These are phyloP conservation scores for Graphiopsis chlorocephala DNA, from an alignment of 2,329 filamentous ascomycete genomes.

Conservation along the genomic window DNA sequence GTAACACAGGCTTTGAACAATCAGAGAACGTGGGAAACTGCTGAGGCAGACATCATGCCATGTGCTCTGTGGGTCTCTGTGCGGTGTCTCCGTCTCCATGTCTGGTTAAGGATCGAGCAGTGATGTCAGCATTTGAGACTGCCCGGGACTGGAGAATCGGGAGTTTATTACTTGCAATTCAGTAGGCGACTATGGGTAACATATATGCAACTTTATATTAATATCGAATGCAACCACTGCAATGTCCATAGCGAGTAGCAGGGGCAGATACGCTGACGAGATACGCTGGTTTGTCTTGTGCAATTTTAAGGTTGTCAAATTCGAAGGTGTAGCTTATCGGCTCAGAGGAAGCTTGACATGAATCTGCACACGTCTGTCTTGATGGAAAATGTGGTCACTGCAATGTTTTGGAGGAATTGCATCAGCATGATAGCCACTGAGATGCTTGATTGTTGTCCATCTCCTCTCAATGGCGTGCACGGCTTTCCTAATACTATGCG, in stretches of 20 bases:
- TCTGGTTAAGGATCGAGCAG: background rate
- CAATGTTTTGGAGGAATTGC: background rate
- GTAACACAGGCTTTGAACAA: background rate
- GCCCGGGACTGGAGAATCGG: background rate
- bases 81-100: background rate
- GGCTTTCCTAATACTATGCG: background rate
- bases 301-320: background rate
- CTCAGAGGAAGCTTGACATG: background rate
- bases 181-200: background rate
- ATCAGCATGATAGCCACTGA: background rate
- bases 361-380: background rate
- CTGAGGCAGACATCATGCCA: background rate
- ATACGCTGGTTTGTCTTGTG: background rate
- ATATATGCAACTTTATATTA: background rate
- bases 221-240: background rate
- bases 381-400: background rate
- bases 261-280: background rate
- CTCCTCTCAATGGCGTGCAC: background rate
- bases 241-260: background rate
- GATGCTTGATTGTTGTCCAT: background rate
- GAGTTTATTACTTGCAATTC: background rate
- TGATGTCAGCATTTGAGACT: slow-evolving; percentile 1
- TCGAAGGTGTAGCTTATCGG: background rate
- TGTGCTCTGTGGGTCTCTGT: slow-evolving; percentile 2
- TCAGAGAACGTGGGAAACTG: background rate